A percentile compares a stretch with the other conserved stretches of the same genome.
Evolutionary conservation across 1,284 basidiomycete genomes (phyloP).

Genomic region (Ustilago shanxiensis): DNA sequence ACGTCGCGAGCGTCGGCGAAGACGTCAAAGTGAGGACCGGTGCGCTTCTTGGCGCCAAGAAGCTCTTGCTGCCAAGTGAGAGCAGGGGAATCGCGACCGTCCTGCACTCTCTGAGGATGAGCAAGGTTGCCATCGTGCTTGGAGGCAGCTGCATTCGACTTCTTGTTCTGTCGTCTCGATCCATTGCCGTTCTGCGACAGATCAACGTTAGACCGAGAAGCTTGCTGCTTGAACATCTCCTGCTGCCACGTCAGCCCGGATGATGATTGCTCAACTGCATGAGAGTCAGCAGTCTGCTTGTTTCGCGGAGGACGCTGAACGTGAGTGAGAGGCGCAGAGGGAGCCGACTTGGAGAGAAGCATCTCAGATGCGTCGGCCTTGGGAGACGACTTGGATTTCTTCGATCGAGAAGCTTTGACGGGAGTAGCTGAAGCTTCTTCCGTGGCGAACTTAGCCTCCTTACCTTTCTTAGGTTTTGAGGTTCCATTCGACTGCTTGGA

Average conservation of each 20-base stretch:
- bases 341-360: constrained; percentile 51
- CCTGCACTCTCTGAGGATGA: constrained; percentile 47
- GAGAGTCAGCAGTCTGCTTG: constrained; percentile 11
- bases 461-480: constrained; percentile 41
- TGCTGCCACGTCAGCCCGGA: constrained; percentile 59
- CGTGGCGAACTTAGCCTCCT: constrained; percentile 40
- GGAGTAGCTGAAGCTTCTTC: constrained; percentile 35
- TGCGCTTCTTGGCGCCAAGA: constrained; percentile 48
- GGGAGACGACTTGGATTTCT: constrained; percentile 40
- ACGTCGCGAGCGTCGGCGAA: constrained; percentile 60
- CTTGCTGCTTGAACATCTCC: constrained; percentile 45
- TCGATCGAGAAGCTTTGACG: constrained; percentile 35
- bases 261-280: constrained; percentile 16
- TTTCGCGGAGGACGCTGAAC: constrained; percentile 17
- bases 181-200: constrained; percentile 26
- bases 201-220: constrained; percentile 29
- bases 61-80: constrained; percentile 63
- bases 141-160: constrained; percentile 9
- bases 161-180: constrained; percentile 31
- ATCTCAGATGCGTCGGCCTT: constrained; percentile 39
- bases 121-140: constrained; percentile 54
- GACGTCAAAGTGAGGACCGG: constrained; percentile 57
- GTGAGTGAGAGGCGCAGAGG: constrained; percentile 31
- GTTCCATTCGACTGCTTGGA: constrained; percentile 24
- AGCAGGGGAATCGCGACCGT: constrained; percentile 43